Base-by-base conservation (phyloP, 192 early-diverging fungal genomes). In the Podila verticillata region DNA sequence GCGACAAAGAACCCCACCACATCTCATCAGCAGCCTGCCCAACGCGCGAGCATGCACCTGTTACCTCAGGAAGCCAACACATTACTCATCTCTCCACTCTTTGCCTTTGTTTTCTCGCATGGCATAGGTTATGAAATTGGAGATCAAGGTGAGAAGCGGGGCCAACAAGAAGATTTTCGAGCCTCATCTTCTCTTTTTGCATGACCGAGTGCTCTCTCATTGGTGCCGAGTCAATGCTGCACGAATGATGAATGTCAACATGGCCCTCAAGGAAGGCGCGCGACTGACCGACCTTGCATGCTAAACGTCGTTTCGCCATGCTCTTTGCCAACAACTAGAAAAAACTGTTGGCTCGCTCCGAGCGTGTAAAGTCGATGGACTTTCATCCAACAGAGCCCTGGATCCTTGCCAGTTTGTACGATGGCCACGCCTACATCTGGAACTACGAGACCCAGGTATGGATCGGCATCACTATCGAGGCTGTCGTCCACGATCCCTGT, bases 311-410 rank as follows among this genome's bases (percentile, higher is more conserved):
- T 30, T 8, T 60, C 26, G 19, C 57, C 57, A 48, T 39, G 17
- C 36, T 2, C 24, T 39, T n/a, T 60, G 39, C 39, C 39, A 15
- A 15, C 29, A 30, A 44, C 39, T 72, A 80, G 77, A 80, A 80
- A 81, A 92, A 90, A 84, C 73, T 95, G 49, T 73, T 90, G 61
- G 85, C 90, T 64, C 93, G 89, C 82, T 95, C 93, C 30, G 97
- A 98, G 83, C 93, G 98, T 81, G 97, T 99, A 67, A 99, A 99
- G 87, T 93, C 95, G 44, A 90, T 99, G 61, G 98, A 99, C 88
- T 94, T 98, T 82, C 98, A 99, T 82, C 98, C 98, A 22, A 96
- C 96, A n/a, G 98, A 99, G 85, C 96, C 98, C 19, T 99, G 98
- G 98, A 88, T 99, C 61, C 88, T 99, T 63, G 92, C 97, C 31